Evolutionary conservation across 495 filamentous ascomycete genomes (phyloP), one percentile per base, ranked within the genome.

Genomic region (Pseudotulostoma volvatum): DNA sequence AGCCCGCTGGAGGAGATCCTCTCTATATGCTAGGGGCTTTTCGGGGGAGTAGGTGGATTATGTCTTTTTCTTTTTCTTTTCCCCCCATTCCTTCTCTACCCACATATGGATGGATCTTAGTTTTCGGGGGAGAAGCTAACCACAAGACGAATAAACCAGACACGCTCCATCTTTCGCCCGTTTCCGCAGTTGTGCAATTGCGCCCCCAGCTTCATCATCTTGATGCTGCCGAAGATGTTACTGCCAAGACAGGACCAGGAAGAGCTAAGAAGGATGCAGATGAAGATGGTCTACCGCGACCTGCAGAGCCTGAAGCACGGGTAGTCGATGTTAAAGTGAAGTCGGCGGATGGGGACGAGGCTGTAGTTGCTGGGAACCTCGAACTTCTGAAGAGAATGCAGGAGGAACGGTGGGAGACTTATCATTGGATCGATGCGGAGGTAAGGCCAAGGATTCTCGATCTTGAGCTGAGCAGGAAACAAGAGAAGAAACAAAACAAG

Each of bases 21-120:
- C 60, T 70, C 37, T 83, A 84, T 55, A 80, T 84, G 71, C 55
- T 81, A 46, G 81, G 77, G 9, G 70, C 75, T 23, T 84, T 83
- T 47, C 63, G 70, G 46, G 66, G 65, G 28, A 67, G 76, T 80
- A 58, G 70, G 46, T 66, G 65, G 28, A 67, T 75, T 80, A 58
- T 34, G 70, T 61, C 20, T 11, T 17, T 19, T 33, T 8, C 23
- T 34, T 44, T 0, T 7, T 7, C 1, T 28, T 28, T 5, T 7
- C 7, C 23, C 11, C n/a, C 34, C 35, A 36, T 9, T 14, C 33
- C 38, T 17, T 37, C 20, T 39, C n/a, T 30, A 21, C 9, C 32
- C 4, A 7, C 18, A n/a, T 8, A 15, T 3, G 9, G 31, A 8
- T 9, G 2, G 25, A 39, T 25, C 28, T n/a, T 15, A 18, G 18